phyloP scores from a whole-genome alignment of 306 rosid genomes.

The cucumber (Cucumis sativus) region DNA sequence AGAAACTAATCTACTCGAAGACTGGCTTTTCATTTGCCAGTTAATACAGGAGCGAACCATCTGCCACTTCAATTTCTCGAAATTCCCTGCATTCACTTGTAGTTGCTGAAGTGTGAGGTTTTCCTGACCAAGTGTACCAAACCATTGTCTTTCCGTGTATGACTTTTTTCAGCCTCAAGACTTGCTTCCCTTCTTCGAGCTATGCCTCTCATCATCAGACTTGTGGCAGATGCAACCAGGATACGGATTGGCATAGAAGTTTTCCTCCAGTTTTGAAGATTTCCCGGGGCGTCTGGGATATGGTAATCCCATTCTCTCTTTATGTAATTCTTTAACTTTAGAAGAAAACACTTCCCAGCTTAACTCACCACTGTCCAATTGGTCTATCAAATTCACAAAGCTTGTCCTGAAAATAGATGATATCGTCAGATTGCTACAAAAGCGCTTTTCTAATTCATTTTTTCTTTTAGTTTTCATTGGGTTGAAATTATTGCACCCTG shows the following conservation, averaged over 20 bases:
- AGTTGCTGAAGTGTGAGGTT: background rate
- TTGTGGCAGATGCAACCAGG: conserved; percentile 85
- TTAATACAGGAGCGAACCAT: background rate
- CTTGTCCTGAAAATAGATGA: conserved; percentile 41
- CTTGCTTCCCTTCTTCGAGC: conserved; percentile 22
- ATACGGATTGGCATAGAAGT: conserved; percentile 82
- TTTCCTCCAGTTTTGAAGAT: conserved; percentile 76
- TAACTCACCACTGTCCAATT: conserved; percentile 32
- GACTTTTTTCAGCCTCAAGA: conserved; percentile 17
- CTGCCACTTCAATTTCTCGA: background rate
- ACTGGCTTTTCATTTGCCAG: background rate
- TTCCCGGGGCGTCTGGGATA: conserved; percentile 61
- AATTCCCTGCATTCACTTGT: background rate
- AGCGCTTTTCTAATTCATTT: background rate
- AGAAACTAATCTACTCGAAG: background rate
- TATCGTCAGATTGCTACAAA: background rate
- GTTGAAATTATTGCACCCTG: background rate
- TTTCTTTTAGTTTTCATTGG: background rate
- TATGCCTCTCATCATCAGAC: conserved; percentile 24
- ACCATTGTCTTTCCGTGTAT: background rate
- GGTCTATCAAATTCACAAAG: conserved; percentile 65
- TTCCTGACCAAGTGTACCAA: background rate
- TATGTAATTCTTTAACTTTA: conserved; percentile 41
- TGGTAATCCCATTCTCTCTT: conserved; percentile 63
- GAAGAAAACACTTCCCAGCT: conserved; percentile 56